These are phyloP conservation scores for Ogataea philodendri DNA, from an alignment of 805 yeast genomes.

Conservation along the genomic window DNA sequence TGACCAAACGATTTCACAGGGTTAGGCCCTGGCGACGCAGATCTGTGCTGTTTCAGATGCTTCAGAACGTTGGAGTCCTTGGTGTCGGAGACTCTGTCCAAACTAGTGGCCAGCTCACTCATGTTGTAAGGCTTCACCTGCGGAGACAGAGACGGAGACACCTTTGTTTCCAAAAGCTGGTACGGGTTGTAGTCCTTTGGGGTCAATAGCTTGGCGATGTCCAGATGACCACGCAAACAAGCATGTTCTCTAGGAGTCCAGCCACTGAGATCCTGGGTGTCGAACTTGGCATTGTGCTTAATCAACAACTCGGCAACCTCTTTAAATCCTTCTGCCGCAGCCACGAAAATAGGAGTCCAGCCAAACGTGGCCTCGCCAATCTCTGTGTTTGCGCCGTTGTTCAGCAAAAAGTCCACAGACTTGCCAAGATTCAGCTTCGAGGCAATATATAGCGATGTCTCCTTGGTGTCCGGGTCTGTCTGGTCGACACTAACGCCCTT, in stretches of 20 bases:
- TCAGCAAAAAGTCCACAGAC: conserved; percentile 54
- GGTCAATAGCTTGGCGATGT: conserved; percentile 59
- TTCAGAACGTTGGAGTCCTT: conserved; percentile 19
- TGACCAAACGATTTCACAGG: conserved; percentile 87
- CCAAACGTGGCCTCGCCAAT: conserved; percentile 76
- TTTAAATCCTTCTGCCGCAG: conserved; percentile 79
- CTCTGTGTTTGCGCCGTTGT: conserved; percentile 68
- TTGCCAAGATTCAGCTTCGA: conserved; percentile 57
- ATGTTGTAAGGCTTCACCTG: conserved; percentile 34
- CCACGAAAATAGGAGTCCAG: conserved; percentile 91
- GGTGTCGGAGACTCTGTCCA: conserved; percentile 28
- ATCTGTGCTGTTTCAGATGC: conserved; percentile 22
- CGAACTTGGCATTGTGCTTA: conserved; percentile 50
- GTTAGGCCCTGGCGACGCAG: conserved; percentile 36
- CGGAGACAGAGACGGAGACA: conserved; percentile 32
- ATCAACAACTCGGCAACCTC: conserved; percentile 57
- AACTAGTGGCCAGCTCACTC: conserved; percentile 24
- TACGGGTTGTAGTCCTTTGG: conserved; percentile 45
- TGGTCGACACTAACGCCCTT: conserved; percentile 65
- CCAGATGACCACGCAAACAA: conserved; percentile 80
- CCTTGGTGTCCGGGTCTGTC: conserved; percentile 57
- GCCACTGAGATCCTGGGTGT: conserved; percentile 74
- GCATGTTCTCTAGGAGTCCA: conserved; percentile 99
- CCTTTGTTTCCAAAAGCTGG: conserved; percentile 19
- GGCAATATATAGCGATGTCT: conserved; percentile 83